phyloP scores from a whole-genome alignment of 2,329 filamentous ascomycete species.

The Fusarium nematophilum region DNA sequence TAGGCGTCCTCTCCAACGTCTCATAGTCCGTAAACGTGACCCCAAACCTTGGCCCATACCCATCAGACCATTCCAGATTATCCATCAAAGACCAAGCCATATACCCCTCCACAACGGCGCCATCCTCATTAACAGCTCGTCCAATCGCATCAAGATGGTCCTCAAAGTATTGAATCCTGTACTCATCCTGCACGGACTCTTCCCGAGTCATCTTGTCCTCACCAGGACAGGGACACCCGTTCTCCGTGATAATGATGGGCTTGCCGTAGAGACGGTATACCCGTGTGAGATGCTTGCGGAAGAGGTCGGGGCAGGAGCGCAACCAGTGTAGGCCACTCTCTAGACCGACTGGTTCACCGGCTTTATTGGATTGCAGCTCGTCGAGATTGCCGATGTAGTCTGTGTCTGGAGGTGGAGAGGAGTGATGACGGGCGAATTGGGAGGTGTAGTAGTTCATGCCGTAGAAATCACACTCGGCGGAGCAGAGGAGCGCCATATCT shows the following conservation, averaged over 20 bases:
- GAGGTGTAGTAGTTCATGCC: slow-evolving; percentile 37
- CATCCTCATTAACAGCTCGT: slow-evolving; percentile 20
- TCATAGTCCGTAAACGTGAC: slow-evolving; percentile 28
- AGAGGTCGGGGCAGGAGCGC: slow-evolving; percentile 20
- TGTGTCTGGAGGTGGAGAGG: background rate
- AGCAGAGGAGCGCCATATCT: slow-evolving; percentile 42
- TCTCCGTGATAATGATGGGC: slow-evolving; percentile 31
- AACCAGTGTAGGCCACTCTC: slow-evolving; percentile 27
- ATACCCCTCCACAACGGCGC: slow-evolving; percentile 15
- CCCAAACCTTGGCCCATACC: slow-evolving; percentile 28
- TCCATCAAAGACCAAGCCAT: slow-evolving; percentile 37
- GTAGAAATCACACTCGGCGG: slow-evolving; percentile 37
- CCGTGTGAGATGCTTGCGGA: slow-evolving; percentile 25
- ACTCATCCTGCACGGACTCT: slow-evolving; percentile 51
- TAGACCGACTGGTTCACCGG: background rate
- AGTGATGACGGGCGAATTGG: slow-evolving; percentile 17
- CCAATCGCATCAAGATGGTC: slow-evolving; percentile 53
- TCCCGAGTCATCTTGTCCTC: slow-evolving; percentile 37
- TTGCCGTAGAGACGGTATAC: slow-evolving; percentile 27
- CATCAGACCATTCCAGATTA: slow-evolving; percentile 33
- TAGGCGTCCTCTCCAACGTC: slow-evolving; percentile 27
- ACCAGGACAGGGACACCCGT: slow-evolving; percentile 25
- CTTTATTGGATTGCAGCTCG: slow-evolving; percentile 22
- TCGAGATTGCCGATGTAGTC: slow-evolving; percentile 28
- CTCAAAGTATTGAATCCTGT: slow-evolving; percentile 51